Conservation (phyloP, 2,329 filamentous ascomycete species). For the Ascochyta rabiei region DNA sequence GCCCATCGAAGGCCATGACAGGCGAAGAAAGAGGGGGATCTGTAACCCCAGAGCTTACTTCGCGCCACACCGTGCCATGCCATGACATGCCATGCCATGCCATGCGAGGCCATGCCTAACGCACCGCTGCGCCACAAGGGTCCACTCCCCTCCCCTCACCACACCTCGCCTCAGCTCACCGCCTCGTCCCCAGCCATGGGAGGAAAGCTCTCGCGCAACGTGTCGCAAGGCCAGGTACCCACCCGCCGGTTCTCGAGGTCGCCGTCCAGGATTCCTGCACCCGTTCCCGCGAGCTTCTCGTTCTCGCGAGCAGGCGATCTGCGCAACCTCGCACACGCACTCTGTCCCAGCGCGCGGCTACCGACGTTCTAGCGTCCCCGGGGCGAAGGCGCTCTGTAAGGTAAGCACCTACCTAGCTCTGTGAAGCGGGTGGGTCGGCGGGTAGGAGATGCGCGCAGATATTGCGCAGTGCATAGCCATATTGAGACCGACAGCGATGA, state of each 20-base stretch:
- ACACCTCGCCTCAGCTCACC: background rate
- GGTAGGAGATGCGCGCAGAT: no score
- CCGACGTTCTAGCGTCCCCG: slow-evolving; percentile 17
- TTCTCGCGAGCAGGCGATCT: background rate
- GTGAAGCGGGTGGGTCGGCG: no score
- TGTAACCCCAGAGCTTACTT: background rate
- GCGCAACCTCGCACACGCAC: background rate
- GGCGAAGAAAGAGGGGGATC: background rate
- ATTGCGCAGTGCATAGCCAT: no score
- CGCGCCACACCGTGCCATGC: no score
- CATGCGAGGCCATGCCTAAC: background rate
- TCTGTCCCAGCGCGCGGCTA: background rate
- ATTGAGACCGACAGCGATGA: no score
- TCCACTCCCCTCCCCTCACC: no score
- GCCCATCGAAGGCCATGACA: no score
- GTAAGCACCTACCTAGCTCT: no score
- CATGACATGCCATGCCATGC: no score
- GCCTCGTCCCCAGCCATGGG: slow-evolving; percentile 1
- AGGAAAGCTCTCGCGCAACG: slow-evolving; percentile 3
- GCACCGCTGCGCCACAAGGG: background rate
- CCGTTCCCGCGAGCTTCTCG: background rate
- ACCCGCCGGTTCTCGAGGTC: slow-evolving; percentile 8
- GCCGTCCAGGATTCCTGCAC: slow-evolving; percentile 10
- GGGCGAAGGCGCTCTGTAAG: no score
- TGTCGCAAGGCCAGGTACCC: slow-evolving; percentile 11